A percentile compares a stretch with the other conserved stretches of the same genome.
phyloP scores from a whole-genome alignment of 2,329 filamentous ascomycete species.

The Verticillium zaregamsianum region DNA sequence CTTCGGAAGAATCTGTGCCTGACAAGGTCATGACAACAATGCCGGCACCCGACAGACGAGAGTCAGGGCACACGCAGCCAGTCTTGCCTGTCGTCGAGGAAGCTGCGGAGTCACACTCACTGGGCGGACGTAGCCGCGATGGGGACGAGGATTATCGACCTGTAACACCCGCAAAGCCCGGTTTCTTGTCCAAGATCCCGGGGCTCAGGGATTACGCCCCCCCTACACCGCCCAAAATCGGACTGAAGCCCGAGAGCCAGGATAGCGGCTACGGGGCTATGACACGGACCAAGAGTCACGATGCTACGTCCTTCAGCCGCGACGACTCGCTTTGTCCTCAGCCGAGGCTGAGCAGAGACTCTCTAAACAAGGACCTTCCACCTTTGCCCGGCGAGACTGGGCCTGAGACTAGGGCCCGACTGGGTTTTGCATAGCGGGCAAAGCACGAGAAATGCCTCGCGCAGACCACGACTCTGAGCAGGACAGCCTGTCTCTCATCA shows the following conservation, averaged over 20 bases:
- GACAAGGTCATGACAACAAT: conserved; percentile 52
- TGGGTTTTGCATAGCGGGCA: conserved; percentile 8
- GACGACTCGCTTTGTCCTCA: conserved; percentile 26
- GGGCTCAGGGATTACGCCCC: conserved; percentile 22
- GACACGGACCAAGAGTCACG: conserved; percentile 20
- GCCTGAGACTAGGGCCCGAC: conserved; percentile 9
- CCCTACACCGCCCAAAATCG: conserved; percentile 43
- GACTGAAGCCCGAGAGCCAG: conserved; percentile 40
- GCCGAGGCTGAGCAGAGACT: conserved; percentile 45
- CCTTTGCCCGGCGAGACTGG: conserved; percentile 40
- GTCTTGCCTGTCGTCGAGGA: conserved; percentile 84
- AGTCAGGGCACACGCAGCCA: conserved; percentile 53
- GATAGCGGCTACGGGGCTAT: conserved; percentile 41
- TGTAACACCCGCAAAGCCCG: conserved; percentile 37
- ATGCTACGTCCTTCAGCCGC: not conserved
- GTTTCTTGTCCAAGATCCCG: conserved; percentile 18
- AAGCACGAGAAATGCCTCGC: conserved; percentile 15
- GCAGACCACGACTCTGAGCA: not conserved
- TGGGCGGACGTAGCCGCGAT: conserved; percentile 53
- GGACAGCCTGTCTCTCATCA: not conserved
- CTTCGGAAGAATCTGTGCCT: conserved; percentile 48
- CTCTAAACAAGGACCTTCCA: conserved; percentile 57
- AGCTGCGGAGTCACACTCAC: conserved; percentile 70
- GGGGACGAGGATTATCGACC: conserved; percentile 36
- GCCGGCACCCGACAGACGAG: conserved; percentile 36